These are phyloP conservation scores for Naumovozyma dairenensis DNA, from an alignment of 805 yeast species.

Conservation along the genomic window DNA sequence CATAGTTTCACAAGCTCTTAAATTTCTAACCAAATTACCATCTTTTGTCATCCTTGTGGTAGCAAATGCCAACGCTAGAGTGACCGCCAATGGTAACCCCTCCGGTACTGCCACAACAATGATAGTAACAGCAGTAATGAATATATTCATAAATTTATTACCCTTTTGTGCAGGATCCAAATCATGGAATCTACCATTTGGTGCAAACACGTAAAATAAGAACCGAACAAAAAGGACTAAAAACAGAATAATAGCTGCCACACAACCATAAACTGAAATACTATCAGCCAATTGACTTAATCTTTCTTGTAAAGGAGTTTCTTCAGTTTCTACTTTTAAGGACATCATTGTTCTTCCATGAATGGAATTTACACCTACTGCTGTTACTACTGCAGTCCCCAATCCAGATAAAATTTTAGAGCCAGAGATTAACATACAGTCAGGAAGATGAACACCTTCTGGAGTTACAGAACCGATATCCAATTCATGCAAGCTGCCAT, in stretches of 20 bases:
- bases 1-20: slow-evolving; percentile 95
- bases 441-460: slow-evolving; percentile 31
- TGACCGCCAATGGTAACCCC: slow-evolving; percentile 95
- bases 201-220: slow-evolving; percentile 44
- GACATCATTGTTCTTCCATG: slow-evolving; percentile 88
- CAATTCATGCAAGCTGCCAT: too few relatives aligned
- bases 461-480: slow-evolving; percentile 8
- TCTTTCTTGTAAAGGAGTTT: slow-evolving; percentile 82
- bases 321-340: slow-evolving; percentile 62
- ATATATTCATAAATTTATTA: slow-evolving; percentile 67
- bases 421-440: slow-evolving; percentile 86
- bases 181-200: slow-evolving; percentile 33
- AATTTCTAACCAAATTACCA: slow-evolving; percentile 88
- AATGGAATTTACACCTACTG: slow-evolving; percentile 82
- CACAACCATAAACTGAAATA: slow-evolving; percentile 86
- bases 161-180: slow-evolving; percentile 66
- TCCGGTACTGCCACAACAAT: slow-evolving; percentile 99
- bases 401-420: slow-evolving; percentile 79
- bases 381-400: slow-evolving; percentile 78
- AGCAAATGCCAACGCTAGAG: slow-evolving; percentile 93
- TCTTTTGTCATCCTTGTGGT: slow-evolving; percentile 97
- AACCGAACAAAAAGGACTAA: slow-evolving; percentile 70
- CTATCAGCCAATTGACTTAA: slow-evolving; percentile 79
- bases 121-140: slow-evolving; percentile 85
- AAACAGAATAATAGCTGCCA: slow-evolving; percentile 77